Conservation (phyloP, 257 asterid species). For the Marsdenia floribunda region DNA sequence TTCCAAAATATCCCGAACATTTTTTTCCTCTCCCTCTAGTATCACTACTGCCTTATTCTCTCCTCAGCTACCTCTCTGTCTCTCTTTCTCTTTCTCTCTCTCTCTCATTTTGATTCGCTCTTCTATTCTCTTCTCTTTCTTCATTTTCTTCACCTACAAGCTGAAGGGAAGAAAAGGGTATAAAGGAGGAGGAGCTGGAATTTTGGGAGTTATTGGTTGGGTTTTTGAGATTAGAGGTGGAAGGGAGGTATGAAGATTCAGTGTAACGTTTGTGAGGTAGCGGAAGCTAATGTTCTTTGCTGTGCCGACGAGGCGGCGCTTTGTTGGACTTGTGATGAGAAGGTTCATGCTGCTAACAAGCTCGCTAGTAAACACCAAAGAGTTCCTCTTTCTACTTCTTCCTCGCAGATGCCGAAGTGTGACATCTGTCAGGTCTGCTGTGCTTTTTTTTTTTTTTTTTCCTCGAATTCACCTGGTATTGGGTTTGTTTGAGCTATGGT, state of each 20-base stretch:
- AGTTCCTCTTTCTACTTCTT: slow-evolving; percentile 49
- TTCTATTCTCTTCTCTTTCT: neutral
- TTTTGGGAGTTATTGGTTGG: neutral
- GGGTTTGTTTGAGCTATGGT: neutral
- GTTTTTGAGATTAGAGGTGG: neutral
- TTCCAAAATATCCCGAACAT: slow-evolving; percentile 3
- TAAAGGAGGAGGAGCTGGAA: too few relatives aligned
- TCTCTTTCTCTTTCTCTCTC: neutral
- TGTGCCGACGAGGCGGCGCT: slow-evolving; percentile 94
- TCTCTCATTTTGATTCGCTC: neutral
- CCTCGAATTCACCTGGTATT: neutral
- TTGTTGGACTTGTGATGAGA: slow-evolving; percentile 61
- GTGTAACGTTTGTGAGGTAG: slow-evolving; percentile 79
- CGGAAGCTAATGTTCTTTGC: slow-evolving; percentile 71
- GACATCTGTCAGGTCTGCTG: slow-evolving; percentile 74
- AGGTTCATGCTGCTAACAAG: slow-evolving; percentile 75
- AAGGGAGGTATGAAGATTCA: slow-evolving; percentile 64
- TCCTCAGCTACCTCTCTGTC: neutral
- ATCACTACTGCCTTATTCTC: neutral
- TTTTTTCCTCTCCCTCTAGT: neutral
- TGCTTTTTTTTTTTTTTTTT: neutral
- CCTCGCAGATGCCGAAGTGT: slow-evolving; percentile 72
- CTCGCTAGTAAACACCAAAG: slow-evolving; percentile 78
- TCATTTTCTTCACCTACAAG: too few relatives aligned
- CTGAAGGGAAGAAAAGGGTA: too few relatives aligned